Percentiles rank a stretch among this genome's conserved stretches.
Evolutionary conservation across 805 yeast genomes (phyloP).

Genomic region (Wickerhamomyces queroliae): DNA sequence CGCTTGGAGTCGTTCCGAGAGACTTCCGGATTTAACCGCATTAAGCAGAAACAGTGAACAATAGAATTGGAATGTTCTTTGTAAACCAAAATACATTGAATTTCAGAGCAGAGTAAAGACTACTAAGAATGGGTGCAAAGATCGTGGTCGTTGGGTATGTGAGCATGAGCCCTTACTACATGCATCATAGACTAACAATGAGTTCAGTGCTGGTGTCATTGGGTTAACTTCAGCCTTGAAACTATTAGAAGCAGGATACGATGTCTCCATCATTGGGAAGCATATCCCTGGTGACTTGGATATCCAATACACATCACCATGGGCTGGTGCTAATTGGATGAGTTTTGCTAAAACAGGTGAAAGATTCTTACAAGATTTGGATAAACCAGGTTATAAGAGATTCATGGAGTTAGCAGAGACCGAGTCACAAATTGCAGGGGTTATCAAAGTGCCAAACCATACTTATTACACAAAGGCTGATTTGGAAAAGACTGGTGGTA

Average conservation of each 20-base stretch:
- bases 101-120: too few species aligned
- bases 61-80: too few species aligned
- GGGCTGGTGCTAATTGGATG: conserved; percentile 71
- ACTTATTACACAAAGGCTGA: conserved; percentile 10
- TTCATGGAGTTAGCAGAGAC: conserved; percentile 38
- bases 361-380: conserved; percentile 32
- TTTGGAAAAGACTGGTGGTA: conserved; percentile 10
- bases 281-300: conserved; percentile 53
- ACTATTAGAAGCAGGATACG: conserved; percentile 33
- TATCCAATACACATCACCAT: conserved; percentile 55
- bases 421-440: conserved; percentile 48
- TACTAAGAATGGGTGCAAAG: conserved; percentile 5
- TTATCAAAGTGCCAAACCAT: conserved; percentile 22
- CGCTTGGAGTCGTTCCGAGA: too few species aligned
- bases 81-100: too few species aligned
- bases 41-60: too few species aligned
- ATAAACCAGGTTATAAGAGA: conserved; percentile 41
- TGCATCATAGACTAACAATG: neutral
- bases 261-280: conserved; percentile 36
- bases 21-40: too few species aligned
- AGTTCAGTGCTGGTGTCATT: conserved; percentile 46
- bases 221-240: conserved; percentile 47
- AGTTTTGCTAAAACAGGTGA: conserved; percentile 46
- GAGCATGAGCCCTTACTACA: neutral
- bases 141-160: conserved; percentile 15